Evolutionary conservation across 352 stramenopile species (phyloP).

Genomic region (Pythium plurisporium): DNA sequence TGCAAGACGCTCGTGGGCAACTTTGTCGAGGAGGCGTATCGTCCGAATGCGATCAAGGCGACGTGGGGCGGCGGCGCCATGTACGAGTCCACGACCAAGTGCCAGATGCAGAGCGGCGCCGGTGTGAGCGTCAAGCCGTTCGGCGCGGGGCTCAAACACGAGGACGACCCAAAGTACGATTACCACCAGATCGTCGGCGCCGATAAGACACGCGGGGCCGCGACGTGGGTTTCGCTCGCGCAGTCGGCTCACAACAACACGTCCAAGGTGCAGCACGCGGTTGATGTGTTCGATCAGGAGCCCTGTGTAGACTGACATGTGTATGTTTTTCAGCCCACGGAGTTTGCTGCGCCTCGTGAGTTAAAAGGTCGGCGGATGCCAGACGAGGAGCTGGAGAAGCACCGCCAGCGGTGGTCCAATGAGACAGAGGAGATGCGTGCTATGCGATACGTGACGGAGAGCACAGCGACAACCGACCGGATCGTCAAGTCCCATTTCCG

Average conservation of each 20-base stretch:
- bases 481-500: constrained; percentile 48
- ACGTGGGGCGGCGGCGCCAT: constrained; percentile 36
- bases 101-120: constrained; percentile 54
- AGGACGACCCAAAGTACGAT: constrained; percentile 60
- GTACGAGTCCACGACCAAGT: constrained; percentile 51
- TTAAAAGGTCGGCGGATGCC: constrained; percentile 42
- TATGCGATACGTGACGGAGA: constrained; percentile 59
- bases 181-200: constrained; percentile 59
- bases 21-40: constrained; percentile 77
- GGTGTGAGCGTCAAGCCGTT: constrained; percentile 33
- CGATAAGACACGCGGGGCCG: constrained; percentile 46
- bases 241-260: constrained; percentile 57
- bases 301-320: too few species aligned
- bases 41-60: constrained; percentile 40
- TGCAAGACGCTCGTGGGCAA: constrained; percentile 80
- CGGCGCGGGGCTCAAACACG: constrained; percentile 39
- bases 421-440: constrained; percentile 48
- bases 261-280: constrained; percentile 23
- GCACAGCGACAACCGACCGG: constrained; percentile 35
- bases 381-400: constrained; percentile 46
- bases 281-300: too few species aligned
- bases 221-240: constrained; percentile 55
- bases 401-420: constrained; percentile 59
- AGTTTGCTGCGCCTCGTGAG: constrained; percentile 62
- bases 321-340: constrained; percentile 38